phyloP scores from a whole-genome alignment of 176 grass and related monocot genomes.

The Triticum aestivum region DNA sequence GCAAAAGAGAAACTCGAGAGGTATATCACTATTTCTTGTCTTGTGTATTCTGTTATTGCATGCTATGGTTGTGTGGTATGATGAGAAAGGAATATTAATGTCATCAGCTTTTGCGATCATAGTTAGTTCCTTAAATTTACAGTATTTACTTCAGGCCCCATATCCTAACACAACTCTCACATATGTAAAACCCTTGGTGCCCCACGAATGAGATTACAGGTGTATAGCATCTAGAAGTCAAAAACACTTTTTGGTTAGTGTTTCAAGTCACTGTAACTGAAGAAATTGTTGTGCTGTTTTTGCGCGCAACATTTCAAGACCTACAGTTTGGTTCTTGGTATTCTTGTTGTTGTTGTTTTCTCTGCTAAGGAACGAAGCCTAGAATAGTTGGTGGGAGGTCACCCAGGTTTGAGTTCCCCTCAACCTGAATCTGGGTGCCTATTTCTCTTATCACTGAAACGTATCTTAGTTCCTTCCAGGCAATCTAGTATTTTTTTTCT shows the following conservation, averaged over 20 bases:
- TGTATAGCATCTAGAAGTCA: neutral
- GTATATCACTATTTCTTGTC: slow-evolving; percentile 39
- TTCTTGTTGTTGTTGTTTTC: neutral
- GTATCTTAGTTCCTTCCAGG: neutral
- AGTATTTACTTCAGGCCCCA: neutral
- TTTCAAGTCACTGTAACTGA: slow-evolving; percentile 7
- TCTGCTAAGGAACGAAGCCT: neutral
- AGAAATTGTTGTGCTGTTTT: neutral
- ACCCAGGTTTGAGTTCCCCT: neutral
- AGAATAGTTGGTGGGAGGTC: neutral
- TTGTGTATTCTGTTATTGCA: slow-evolving; percentile 8
- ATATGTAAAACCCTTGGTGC: neutral
- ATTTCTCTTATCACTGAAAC: neutral
- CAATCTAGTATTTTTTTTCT: neutral
- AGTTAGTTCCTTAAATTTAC: neutral
- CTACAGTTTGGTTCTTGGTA: neutral
- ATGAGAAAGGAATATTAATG: neutral
- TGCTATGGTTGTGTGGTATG: neutral
- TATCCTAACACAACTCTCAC: neutral
- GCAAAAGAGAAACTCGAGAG: slow-evolving; percentile 84
- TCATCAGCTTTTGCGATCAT: neutral
- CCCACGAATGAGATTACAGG: neutral
- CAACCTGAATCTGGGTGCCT: neutral
- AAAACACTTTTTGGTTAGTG: neutral
- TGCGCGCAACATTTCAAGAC: neutral